A percentile compares a stretch with the other conserved stretches of the same genome.
Evolutionary conservation across 2,329 filamentous ascomycete genomes (phyloP).

Genomic region (Talaromyces sp.): DNA sequence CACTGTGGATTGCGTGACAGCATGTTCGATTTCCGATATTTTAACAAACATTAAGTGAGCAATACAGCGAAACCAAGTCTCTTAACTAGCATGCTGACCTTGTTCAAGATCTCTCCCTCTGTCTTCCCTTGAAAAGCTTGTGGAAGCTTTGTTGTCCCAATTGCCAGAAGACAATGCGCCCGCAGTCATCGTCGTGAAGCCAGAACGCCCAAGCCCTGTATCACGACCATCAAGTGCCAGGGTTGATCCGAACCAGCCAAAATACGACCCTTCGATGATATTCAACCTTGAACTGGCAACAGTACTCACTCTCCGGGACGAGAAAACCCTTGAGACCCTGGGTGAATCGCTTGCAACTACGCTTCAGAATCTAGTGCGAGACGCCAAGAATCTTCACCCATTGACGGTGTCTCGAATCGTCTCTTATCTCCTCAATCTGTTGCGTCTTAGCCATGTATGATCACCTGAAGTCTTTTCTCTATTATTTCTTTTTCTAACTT

Average conservation of each 20-base stretch:
- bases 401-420: conserved; percentile 82
- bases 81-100: conserved; percentile 15
- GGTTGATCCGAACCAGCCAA: conserved; percentile 56
- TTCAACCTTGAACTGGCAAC: conserved; percentile 93
- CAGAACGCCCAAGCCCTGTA: conserved; percentile 71
- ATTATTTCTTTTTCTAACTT: conserved; percentile 9
- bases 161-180: conserved; percentile 84
- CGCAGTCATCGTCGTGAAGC: conserved; percentile 84
- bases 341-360: conserved; percentile 80
- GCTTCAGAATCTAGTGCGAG: conserved; percentile 78
- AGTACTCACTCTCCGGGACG: conserved; percentile 74
- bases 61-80: not conserved
- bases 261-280: conserved; percentile 82
- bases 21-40: conserved; percentile 81
- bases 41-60: conserved; percentile 79
- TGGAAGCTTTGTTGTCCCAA: conserved; percentile 75
- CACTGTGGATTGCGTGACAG: conserved; percentile 90
- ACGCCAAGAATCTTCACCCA: conserved; percentile 76
- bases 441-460: conserved; percentile 82
- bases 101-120: conserved; percentile 61
- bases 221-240: conserved; percentile 63
- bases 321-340: conserved; percentile 69
- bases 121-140: conserved; percentile 61
- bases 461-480: conserved; percentile 16
- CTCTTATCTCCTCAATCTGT: conserved; percentile 81